A percentile compares a stretch with the other conserved stretches of the same genome.
phyloP scores from a whole-genome alignment of 129 eudicot genomes.

The Helichrysum umbraculigerum region DNA sequence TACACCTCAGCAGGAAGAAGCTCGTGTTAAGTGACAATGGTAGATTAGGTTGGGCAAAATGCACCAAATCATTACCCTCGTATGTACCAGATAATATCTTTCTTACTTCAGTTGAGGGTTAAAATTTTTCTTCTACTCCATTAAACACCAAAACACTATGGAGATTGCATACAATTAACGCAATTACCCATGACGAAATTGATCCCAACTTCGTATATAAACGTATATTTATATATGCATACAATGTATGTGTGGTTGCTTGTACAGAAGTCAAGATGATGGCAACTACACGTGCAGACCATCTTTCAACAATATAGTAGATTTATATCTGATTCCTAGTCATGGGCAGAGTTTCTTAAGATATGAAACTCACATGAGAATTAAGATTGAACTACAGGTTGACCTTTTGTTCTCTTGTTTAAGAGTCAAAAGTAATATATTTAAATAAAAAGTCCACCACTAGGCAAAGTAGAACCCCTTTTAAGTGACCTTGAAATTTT shows the following conservation, averaged over 20 bases:
- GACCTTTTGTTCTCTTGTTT: constrained; percentile 15
- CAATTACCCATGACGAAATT: constrained; percentile 37
- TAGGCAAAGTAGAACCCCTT: too few relatives aligned
- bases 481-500: background rate
- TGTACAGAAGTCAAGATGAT: constrained; percentile 15
- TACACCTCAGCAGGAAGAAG: constrained; percentile 21
- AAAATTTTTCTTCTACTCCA: constrained; percentile 31
- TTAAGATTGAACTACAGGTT: constrained; percentile 16
- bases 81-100: constrained; percentile 22
- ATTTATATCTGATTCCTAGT: background rate
- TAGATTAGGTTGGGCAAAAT: constrained; percentile 16
- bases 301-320: constrained; percentile 13
- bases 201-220: background rate
- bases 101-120: constrained; percentile 25
- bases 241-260: background rate
- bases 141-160: constrained; percentile 25
- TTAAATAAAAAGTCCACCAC: too few relatives aligned
- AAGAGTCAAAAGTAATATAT: too few relatives aligned
- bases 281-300: constrained; percentile 38
- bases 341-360: background rate
- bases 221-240: background rate
- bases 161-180: constrained; percentile 28
- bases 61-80: constrained; percentile 15
- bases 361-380: constrained; percentile 16
- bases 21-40: constrained; percentile 17